These are phyloP conservation scores for Seiridium cupressi DNA, from an alignment of 2,329 filamentous ascomycete genomes.

Conservation along the genomic window DNA sequence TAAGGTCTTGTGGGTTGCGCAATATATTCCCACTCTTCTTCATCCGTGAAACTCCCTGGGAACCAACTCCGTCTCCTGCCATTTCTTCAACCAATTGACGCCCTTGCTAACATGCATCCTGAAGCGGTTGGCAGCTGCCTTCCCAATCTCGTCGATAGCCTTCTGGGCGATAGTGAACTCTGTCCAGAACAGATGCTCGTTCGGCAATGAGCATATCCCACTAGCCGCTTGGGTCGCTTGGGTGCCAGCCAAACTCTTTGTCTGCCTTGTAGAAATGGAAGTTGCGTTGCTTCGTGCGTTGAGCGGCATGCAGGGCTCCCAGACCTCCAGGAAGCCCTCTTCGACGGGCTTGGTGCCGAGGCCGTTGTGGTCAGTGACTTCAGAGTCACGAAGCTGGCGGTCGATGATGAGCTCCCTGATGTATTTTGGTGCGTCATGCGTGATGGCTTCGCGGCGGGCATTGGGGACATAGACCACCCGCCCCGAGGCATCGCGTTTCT, in stretches of 20 bases:
- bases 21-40: not conserved
- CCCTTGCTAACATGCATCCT: conserved; percentile 15
- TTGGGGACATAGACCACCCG: conserved; percentile 24
- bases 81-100: conserved; percentile 16
- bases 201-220: conserved; percentile 40
- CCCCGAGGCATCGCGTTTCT: conserved; percentile 21
- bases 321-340: conserved; percentile 40
- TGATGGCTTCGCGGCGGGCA: conserved; percentile 39
- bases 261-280: not conserved
- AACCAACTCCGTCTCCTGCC: not conserved
- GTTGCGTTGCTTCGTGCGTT: conserved; percentile 3
- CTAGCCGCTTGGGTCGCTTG: conserved; percentile 3
- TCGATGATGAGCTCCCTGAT: conserved; percentile 46
- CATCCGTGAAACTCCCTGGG: not conserved
- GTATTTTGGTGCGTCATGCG: conserved; percentile 37
- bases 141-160: conserved; percentile 32
- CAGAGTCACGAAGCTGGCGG: conserved; percentile 41
- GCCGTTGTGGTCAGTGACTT: conserved; percentile 41
- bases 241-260: conserved; percentile 14
- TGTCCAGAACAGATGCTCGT: conserved; percentile 52
- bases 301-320: conserved; percentile 37
- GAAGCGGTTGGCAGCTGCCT: conserved; percentile 20
- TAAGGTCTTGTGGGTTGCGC: no score
- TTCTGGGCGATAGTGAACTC: conserved; percentile 41
- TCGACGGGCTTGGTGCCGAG: conserved; percentile 34